Base-by-base conservation (phyloP, 768 basidiomycete species). In the Tephrocybe sp. region DNA sequence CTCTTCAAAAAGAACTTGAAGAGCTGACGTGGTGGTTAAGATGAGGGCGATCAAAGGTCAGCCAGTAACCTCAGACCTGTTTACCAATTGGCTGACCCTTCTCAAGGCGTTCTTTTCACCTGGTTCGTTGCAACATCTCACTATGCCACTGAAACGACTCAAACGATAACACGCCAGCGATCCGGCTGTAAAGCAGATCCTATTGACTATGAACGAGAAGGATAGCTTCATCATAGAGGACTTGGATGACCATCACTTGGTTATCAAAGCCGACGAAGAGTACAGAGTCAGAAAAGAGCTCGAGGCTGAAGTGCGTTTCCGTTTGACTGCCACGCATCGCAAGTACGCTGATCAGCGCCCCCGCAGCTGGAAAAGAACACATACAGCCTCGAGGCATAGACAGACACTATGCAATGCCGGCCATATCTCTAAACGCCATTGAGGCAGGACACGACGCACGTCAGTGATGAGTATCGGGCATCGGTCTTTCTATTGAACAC, bases 151-250 rank as follows among this genome's bases (percentile, higher is more conserved):
- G 27, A 25, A 28, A 19, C 19, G 37, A 19, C 21, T 34, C n/a
- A 44, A 15, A 19, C 37, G 31, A 44, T 38, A 31, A n/a, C 35
- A 11, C 13, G 3, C 21, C 59, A 92, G 92, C 61, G 92, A 94
- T 64, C 83, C 89, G 1, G 91, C 90, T 1, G 92, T 94, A 52
- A 94, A 93, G 67, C 89, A 92, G 63, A 91, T 93, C 47, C 74
- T 93, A 28, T 72, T 92, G 44, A 72, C 82, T 27, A 82, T 93
- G 84, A 89, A 93, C 62, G 88, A 92, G 61, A 84, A 79, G 60
- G 74, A 80, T 8, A 80, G 75, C 46, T 94, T 94, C 64, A 85
- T 94, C 54, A 89, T 94, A 52, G 87, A 92, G 58, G 92, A 94
- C 59, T 65, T 94, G 21, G 92, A 93, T 61, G 89, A 92, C 57